These are phyloP conservation scores for Solanum hybrid DNA, from an alignment of 305 asterid genomes.

Conservation along the genomic window DNA sequence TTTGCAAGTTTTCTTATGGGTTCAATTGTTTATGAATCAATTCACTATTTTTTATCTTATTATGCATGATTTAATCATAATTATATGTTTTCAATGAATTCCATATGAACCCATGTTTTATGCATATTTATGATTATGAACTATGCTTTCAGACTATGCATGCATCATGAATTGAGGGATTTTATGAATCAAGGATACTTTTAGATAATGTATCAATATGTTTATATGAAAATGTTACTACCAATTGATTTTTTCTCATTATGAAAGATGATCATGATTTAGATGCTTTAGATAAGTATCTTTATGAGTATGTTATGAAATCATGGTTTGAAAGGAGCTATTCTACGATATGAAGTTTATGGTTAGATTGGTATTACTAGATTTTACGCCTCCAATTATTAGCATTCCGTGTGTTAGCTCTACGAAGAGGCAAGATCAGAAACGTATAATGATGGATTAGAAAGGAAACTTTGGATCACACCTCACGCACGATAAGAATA, in stretches of 20 bases:
- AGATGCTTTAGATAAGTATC: neutral
- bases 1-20: no score
- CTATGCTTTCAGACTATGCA: neutral
- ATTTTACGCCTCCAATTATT: neutral
- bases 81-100: neutral
- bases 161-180: neutral
- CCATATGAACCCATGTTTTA: neutral
- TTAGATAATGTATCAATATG: neutral
- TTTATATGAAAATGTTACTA: neutral
- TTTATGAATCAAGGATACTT: neutral
- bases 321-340: neutral
- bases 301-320: neutral
- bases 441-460: no score
- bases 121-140: neutral
- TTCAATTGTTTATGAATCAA: neutral
- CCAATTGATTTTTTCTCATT: neutral
- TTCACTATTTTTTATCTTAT: neutral
- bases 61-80: no score
- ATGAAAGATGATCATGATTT: neutral
- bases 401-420: no score
- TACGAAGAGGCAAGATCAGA: no score
- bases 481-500: no score
- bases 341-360: neutral
- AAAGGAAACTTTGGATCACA: no score
- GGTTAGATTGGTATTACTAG: neutral